Base-by-base conservation (phyloP, 176 grass and related monocot genomes). In the Echinochloa phyllopogon region DNA sequence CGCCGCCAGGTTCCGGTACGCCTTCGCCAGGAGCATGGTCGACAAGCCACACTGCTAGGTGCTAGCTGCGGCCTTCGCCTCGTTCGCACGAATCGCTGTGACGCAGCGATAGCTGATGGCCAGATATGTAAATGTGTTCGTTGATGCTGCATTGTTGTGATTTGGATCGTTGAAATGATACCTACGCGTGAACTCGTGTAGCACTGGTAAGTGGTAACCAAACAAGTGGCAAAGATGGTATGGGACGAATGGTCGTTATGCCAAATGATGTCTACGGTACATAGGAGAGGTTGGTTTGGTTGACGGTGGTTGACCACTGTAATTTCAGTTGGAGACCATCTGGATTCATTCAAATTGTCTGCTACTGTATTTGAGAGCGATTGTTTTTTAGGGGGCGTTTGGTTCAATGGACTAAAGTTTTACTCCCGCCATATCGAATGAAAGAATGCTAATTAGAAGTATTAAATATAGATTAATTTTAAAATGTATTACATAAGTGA, bases 1-100 rank as follows among this genome's bases (percentile, higher is more conserved):
- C 89, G 91, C 89, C 76, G 71, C 91, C 69, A 93, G 91, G 63
- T 98, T 98, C 72, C 83, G 75, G 40, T 98, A 98, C 86, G 88
- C 86, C 74, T 86, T 98, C 45, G 40, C 85, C 27, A 86, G 75
- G 84, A 87, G 84, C 76, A 76, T 95, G 86, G 72, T 87, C 38
- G 91, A 90, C 86, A 81, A 87, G 73, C 63, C 86, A 20, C 75
- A 58, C 44, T 84, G 68, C 78, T 85, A 60, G 41, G 17, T 51
- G 41, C 60, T 59, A 10, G 55, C 56, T 24, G 29, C n/a, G n/a
- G n/a, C 4, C 3, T 37, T 69, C 48, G 36, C 50, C 20, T 66
- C 6, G 77, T 17, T 5, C 52, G 17, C 18, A 55, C 16, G 51
- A n/a, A 17, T 72, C 40, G 67, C 43, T 72, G 40, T 27, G 41